Conservation (phyloP, 2,329 filamentous ascomycete species). For the Aureobasidium sp. region DNA sequence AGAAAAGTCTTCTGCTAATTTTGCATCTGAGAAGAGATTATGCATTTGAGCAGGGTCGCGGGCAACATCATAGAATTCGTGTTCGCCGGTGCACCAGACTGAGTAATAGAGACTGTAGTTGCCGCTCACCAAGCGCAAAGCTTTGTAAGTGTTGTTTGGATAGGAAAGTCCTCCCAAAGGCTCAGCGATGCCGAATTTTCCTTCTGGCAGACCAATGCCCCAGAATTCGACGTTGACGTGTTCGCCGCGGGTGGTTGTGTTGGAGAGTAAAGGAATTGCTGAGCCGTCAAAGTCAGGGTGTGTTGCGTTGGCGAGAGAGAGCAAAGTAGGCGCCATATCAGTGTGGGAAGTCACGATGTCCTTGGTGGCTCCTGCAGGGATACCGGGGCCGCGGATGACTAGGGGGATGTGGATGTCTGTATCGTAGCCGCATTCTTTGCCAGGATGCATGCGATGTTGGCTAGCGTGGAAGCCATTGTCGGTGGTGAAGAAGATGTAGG, state of each 20-base stretch:
- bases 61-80: slow-evolving; percentile 51
- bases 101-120: slow-evolving; percentile 55
- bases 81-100: slow-evolving; percentile 60
- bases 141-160: slow-evolving; percentile 25
- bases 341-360: slow-evolving; percentile 52
- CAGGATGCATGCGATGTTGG: slow-evolving; percentile 49
- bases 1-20: not conserved
- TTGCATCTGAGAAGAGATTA: slow-evolving; percentile 9
- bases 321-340: slow-evolving; percentile 54
- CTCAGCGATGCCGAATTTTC: slow-evolving; percentile 20
- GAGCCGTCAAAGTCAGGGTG: slow-evolving; percentile 49
- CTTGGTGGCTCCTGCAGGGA: slow-evolving; percentile 34
- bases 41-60: slow-evolving; percentile 14
- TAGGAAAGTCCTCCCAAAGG: slow-evolving; percentile 1
- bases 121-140: slow-evolving; percentile 18
- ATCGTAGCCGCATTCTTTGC: slow-evolving; percentile 50
- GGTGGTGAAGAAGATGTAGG: slow-evolving; percentile 53
- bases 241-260: slow-evolving; percentile 32
- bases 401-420: slow-evolving; percentile 53
- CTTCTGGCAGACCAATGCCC: slow-evolving; percentile 28
- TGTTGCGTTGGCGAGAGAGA: slow-evolving; percentile 32
- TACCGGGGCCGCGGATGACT: slow-evolving; percentile 49
- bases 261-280: slow-evolving; percentile 35
- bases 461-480: slow-evolving; percentile 54
- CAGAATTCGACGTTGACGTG: slow-evolving; percentile 35